A percentile compares a stretch with the other conserved stretches of the same genome.
phyloP scores from a whole-genome alignment of 176 grass and related monocot genomes.

The Ensete glaucum region DNA sequence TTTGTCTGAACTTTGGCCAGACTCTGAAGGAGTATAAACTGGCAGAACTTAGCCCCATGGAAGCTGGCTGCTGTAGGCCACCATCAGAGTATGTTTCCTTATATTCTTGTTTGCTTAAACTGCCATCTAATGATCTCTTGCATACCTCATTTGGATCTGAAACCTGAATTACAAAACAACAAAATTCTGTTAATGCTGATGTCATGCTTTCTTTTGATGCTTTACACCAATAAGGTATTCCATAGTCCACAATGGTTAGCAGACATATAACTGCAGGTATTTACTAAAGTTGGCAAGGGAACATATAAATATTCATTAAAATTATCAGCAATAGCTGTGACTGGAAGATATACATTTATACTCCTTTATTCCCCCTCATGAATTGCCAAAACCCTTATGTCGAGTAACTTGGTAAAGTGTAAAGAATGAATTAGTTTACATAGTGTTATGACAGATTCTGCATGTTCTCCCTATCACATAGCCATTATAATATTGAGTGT shows the following conservation, averaged over 20 bases:
- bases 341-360: neutral
- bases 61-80: constrained; percentile 81
- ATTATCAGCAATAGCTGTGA: no score
- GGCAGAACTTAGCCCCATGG: constrained; percentile 83
- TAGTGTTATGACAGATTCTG: no score
- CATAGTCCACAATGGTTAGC: neutral
- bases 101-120: constrained; percentile 8
- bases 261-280: no score
- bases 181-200: neutral
- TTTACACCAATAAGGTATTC: neutral
- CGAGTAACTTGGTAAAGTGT: neutral
- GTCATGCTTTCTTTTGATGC: no score
- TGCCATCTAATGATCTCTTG: neutral
- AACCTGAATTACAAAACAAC: neutral
- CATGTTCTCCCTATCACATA: no score
- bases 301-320: no score
- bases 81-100: constrained; percentile 62
- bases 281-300: no score
- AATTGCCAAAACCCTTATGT: neutral
- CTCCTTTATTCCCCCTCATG: neutral
- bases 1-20: constrained; percentile 32
- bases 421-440: no score
- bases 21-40: constrained; percentile 63
- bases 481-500: no score
- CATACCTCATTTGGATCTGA: neutral